phyloP scores from a whole-genome alignment of 176 grass and related monocot genomes.

The Raddia guianensis region DNA sequence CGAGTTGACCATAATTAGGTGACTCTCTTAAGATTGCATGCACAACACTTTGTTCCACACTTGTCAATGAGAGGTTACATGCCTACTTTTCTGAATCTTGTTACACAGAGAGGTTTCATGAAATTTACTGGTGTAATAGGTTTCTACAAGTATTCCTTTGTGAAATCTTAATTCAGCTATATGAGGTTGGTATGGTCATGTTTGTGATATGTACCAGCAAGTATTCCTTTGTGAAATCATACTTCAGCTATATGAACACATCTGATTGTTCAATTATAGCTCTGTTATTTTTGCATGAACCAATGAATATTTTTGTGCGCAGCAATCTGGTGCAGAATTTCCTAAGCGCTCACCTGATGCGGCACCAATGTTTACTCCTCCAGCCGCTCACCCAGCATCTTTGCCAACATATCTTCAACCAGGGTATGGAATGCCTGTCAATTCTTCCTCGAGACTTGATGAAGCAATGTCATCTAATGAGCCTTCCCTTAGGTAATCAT shows the following conservation, averaged over 20 bases:
- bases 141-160: no score
- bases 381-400: slow-evolving; percentile 35
- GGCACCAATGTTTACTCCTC: slow-evolving; percentile 70
- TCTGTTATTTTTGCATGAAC: neutral
- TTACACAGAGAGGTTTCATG: no score
- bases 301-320: slow-evolving; percentile 30
- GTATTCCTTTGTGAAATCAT: neutral
- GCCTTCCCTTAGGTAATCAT: slow-evolving; percentile 54
- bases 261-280: slow-evolving; percentile 3
- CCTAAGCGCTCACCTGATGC: slow-evolving; percentile 58
- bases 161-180: no score
- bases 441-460: slow-evolving; percentile 66
- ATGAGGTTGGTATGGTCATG: neutral
- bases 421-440: slow-evolving; percentile 57
- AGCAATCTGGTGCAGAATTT: slow-evolving; percentile 77
- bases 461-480: slow-evolving; percentile 76
- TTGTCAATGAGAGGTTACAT: no score
- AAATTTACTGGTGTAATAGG: no score
- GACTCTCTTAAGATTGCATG: no score
- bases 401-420: slow-evolving; percentile 40
- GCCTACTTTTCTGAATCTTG: no score
- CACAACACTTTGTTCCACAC: no score
- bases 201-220: neutral
- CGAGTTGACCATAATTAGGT: no score
- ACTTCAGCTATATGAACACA: slow-evolving; percentile 2